Evolutionary conservation across 768 basidiomycete genomes (phyloP), one percentile per base, ranked within the genome.

Genomic region (Infundibulicybe gibba): DNA sequence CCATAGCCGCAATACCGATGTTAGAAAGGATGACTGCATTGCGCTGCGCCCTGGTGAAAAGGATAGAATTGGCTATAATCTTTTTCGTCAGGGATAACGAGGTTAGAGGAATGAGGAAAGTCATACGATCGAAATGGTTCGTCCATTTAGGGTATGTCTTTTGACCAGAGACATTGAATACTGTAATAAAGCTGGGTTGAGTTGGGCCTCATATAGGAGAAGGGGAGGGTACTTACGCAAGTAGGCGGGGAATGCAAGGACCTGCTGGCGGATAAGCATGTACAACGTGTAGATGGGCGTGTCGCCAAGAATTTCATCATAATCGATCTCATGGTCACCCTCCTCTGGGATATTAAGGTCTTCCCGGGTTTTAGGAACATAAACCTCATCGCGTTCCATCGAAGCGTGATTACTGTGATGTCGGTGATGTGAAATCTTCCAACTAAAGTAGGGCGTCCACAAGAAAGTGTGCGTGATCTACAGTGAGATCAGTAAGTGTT

Each of bases 71-170:
- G 4, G 81, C 80, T 82, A 51, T 40, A 38, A 38, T 40, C 42
- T 19, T 42, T 32, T 33, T 41, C n/a, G 21, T 34, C 45, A 16
- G 31, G 25, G 34, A 21, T 20, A 35, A 41, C 32, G 31, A 11
- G 32, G 25, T 15, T 37, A 16, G 40, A 19, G n/a, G 19, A 45
- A 34, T 19, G 30, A 40, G 49, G 8, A 42, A 30, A 6, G 11
- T 67, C 78, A 62, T 47, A 81, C 80, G 80, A 59, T 80, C 66
- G 54, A 82, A 83, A 54, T 85, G 83, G 52, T 82, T 83, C n/a
- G 81, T 81, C 72, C 77, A 75, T 52, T 76, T 74, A 1, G 80
- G 79, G 55, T 83, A 81, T 17, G 54, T 59, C 55, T 78, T 78
- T 54, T 80, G 81, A 3, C 80, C 80, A 17, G 81, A 82, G 9